phyloP scores from a whole-genome alignment of 257 asterid genomes.

The Fraxinus americana region DNA sequence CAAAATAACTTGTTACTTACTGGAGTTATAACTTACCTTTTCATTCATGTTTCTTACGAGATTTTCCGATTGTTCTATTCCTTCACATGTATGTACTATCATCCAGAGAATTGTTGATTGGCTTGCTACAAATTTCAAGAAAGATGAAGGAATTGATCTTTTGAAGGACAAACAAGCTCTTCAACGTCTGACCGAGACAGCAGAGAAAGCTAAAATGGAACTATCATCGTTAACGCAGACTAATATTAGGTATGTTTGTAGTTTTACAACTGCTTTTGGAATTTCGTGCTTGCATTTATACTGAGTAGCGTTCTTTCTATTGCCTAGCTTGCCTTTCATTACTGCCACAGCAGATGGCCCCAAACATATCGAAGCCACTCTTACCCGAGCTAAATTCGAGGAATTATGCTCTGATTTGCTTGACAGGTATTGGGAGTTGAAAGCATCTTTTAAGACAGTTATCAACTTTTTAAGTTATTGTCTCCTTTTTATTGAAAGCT shows the following conservation, averaged over 20 bases:
- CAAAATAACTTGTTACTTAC: neutral
- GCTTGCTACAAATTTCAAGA: constrained; percentile 83
- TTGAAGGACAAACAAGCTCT: constrained; percentile 99
- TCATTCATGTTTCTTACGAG: neutral
- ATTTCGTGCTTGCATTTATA: constrained; percentile 9
- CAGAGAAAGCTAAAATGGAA: constrained; percentile 99
- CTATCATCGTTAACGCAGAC: constrained; percentile 89
- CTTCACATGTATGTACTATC: constrained; percentile 10
- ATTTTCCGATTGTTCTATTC: neutral
- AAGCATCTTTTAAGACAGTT: neutral
- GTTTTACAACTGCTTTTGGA: constrained; percentile 4
- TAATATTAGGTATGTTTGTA: constrained; percentile 61
- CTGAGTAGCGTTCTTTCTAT: constrained; percentile 1
- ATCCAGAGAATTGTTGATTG: constrained; percentile 94
- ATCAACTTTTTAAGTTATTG: neutral
- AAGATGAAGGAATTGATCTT: constrained; percentile 83
- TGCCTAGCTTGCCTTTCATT: constrained; percentile 87
- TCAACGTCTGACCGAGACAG: constrained; percentile 95
- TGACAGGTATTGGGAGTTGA: constrained; percentile 61
- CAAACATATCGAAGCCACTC: constrained; percentile 88
- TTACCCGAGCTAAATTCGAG: constrained; percentile 93
- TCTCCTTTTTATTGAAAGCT: neutral
- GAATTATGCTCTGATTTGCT: constrained; percentile 92
- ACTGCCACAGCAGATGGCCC: constrained; percentile 99
- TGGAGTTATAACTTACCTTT: neutral